Evolutionary conservation across 192 early-diverging fungal species (phyloP).

Genomic region (Lobosporangium transversale): DNA sequence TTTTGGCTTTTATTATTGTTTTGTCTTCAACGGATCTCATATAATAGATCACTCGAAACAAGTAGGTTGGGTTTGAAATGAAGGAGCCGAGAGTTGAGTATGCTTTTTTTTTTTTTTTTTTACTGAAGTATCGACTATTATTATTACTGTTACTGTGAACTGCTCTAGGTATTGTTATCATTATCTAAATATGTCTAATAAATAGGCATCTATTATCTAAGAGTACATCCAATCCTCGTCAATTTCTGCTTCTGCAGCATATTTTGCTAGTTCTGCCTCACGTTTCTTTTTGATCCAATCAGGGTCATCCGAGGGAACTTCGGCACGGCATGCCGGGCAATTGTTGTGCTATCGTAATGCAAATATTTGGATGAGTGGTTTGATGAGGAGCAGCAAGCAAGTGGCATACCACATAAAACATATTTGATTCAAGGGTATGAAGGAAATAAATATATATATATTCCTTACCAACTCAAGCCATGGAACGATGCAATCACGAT

Average conservation of each 20-base stretch:
- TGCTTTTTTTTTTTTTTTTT: no score
- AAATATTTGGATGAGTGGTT: no score
- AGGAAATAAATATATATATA: background rate
- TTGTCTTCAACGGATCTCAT: no score
- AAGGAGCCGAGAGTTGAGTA: no score
- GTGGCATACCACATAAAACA: background rate
- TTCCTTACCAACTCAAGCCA: constrained; percentile 55
- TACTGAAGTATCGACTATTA: no score
- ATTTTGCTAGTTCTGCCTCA: constrained; percentile 41
- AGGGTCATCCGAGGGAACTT: constrained; percentile 55
- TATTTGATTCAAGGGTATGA: background rate
- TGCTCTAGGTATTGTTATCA: no score
- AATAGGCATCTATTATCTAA: no score
- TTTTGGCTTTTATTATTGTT: background rate
- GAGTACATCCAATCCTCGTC: constrained; percentile 57
- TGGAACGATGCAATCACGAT: constrained; percentile 54
- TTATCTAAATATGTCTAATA: no score
- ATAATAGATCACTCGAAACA: no score
- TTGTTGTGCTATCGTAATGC: constrained; percentile 58
- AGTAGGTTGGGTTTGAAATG: no score
- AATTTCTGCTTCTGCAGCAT: constrained; percentile 48
- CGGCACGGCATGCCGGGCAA: constrained; percentile 52
- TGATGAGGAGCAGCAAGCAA: background rate
- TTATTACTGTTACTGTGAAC: no score
- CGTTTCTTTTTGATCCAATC: constrained; percentile 55